Percentiles rank a stretch among this genome's conserved stretches.
phyloP scores from a whole-genome alignment of 1,284 basidiomycete species.

The Amylostereum chailletii region DNA sequence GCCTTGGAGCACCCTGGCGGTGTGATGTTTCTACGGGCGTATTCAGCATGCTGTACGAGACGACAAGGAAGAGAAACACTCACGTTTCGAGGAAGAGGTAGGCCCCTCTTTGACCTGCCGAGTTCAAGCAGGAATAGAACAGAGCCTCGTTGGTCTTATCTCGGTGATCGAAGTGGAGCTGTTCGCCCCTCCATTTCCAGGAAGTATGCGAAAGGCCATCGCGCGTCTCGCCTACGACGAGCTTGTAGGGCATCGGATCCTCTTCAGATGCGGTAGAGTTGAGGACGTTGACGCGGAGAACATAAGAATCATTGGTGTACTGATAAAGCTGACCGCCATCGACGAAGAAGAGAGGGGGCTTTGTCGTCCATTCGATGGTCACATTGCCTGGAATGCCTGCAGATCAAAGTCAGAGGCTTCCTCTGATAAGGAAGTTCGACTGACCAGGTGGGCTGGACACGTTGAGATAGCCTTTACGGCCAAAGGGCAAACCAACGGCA shows the following conservation, averaged over 20 bases:
- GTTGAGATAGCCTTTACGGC: constrained; percentile 29
- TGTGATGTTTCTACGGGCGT: neutral
- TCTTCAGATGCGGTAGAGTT: constrained; percentile 38
- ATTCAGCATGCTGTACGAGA: neutral
- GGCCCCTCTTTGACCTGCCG: constrained; percentile 30
- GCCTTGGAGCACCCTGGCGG: constrained; percentile 5
- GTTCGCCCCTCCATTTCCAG: constrained; percentile 51
- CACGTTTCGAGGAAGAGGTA: constrained; percentile 42
- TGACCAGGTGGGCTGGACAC: constrained; percentile 19
- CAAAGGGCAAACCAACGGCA: constrained; percentile 26
- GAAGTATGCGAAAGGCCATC: constrained; percentile 31
- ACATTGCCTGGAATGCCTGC: constrained; percentile 23
- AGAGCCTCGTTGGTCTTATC: constrained; percentile 21
- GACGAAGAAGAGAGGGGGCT: constrained; percentile 42
- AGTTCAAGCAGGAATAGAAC: constrained; percentile 40
- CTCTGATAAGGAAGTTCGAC: constrained; percentile 4
- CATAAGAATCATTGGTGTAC: constrained; percentile 45
- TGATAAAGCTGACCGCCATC: constrained; percentile 42
- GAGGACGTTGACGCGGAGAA: constrained; percentile 43
- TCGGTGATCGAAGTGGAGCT: constrained; percentile 43
- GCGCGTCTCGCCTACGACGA: constrained; percentile 30
- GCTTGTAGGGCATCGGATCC: constrained; percentile 32
- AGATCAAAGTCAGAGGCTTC: constrained; percentile 3
- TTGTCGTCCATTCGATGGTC: constrained; percentile 19
- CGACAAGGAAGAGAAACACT: constrained; percentile 13